A percentile compares a stretch with the other conserved stretches of the same genome.
These are phyloP conservation scores for Beauveria pseudobassiana DNA, from an alignment of 2,329 filamentous ascomycete species.

Conservation along the genomic window DNA sequence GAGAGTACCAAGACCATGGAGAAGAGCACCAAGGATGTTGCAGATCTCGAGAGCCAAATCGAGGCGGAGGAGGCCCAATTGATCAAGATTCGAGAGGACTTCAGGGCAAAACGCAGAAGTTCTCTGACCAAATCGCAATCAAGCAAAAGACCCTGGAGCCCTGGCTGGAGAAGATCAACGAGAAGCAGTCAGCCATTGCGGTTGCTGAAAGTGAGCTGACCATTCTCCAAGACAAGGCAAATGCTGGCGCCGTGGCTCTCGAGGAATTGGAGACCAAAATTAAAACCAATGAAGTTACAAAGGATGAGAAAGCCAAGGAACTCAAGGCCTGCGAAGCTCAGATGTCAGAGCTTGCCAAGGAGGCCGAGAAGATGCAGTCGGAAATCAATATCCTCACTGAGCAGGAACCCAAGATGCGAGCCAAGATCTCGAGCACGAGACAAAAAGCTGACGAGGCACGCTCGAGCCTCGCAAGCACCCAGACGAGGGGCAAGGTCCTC, in stretches of 20 bases:
- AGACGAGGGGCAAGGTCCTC: slow-evolving; percentile 88
- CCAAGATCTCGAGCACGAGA: slow-evolving; percentile 79
- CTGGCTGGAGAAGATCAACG: slow-evolving; percentile 94
- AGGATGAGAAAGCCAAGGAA: slow-evolving; percentile 62
- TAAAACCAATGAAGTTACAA: slow-evolving; percentile 60
- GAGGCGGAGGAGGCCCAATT: slow-evolving; percentile 76
- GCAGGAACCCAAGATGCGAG: slow-evolving; percentile 74
- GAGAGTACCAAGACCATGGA: slow-evolving; percentile 74
- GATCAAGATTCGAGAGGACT: slow-evolving; percentile 72
- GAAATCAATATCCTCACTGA: slow-evolving; percentile 65
- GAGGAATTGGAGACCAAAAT: slow-evolving; percentile 80
- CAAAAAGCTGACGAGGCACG: slow-evolving; percentile 96
- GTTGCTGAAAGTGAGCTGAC: slow-evolving; percentile 92
- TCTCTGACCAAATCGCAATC: slow-evolving; percentile 83
- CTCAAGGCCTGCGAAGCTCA: slow-evolving; percentile 69
- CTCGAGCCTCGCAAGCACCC: slow-evolving; percentile 79
- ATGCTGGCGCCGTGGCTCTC: slow-evolving; percentile 75
- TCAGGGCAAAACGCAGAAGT: slow-evolving; percentile 90
- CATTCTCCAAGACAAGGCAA: slow-evolving; percentile 84
- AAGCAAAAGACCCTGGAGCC: slow-evolving; percentile 95
- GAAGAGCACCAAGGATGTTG: slow-evolving; percentile 65
- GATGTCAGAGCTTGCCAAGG: slow-evolving; percentile 64
- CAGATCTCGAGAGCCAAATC: slow-evolving; percentile 67
- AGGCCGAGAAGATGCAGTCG: slow-evolving; percentile 61
- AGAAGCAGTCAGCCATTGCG: slow-evolving; percentile 88